Base-by-base conservation (phyloP, 345 rosid genomes). In the Nephelium lappaceum region DNA sequence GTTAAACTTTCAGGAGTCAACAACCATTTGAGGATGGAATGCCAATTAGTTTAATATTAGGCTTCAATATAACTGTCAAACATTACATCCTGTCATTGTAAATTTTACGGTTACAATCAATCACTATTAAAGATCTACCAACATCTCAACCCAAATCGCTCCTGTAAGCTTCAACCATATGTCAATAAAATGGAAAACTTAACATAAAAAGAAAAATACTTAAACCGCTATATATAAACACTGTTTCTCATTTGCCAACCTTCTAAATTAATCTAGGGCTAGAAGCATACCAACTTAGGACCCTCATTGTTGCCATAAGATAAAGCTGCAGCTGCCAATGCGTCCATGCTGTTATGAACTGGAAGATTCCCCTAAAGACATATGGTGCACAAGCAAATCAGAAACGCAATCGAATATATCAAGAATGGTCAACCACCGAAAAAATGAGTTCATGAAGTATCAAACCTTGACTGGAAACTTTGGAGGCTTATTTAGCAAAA, bases 281-380 rank as follows among this genome's bases (percentile, higher is more conserved):
- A 78, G 60, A 43, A 69, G 25, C 83, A 53, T 86, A 95, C 98
- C 95, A 95, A 82, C 85, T 91, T 92, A 79, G 98, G 98, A 74
- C 95, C 94, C 70, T 93, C 97, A 36, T 92, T 88, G 67, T 88
- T 77, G 85, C 88, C 95, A 82, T 85, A 95, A 55, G 95, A 93
- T 80, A 95, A 77, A 81, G 98, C 97, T 74, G 97, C 98, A 79
- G 98, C 93, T 68, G 98, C 98, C 81, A 95, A 86, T 6, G 93
- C 95, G 81, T 95, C 98, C 98, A 93, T 91, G 87, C 98, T 92
- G 70, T 93, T 95, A 78, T 95, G 97, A 88, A 93, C 85, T 3
- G 98, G 92, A 77, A 95, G 77, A 86, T 86, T 85, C 38, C 98
- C 98, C 98, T 95, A 57, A 74, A 72, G 60, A 75, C 67, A 60